These are phyloP conservation scores for Cyclocybe aegerita DNA, from an alignment of 768 basidiomycete species.

Conservation along the genomic window DNA sequence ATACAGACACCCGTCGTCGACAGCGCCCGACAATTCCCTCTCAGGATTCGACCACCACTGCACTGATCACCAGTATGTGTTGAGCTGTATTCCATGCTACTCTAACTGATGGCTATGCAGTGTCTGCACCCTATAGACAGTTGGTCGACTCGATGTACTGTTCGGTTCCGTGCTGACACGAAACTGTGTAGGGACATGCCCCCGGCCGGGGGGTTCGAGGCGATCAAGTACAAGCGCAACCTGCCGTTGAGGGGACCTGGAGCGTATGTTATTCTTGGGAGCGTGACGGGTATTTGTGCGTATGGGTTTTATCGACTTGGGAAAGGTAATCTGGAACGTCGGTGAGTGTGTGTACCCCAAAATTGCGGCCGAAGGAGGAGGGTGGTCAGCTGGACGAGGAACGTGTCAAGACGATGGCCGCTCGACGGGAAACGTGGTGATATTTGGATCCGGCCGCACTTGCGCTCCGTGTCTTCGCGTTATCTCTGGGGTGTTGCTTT, in stretches of 20 bases:
- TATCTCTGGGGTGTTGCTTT: constrained; percentile 46
- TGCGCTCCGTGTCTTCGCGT: constrained; percentile 22
- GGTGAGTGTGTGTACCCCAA: constrained; percentile 52
- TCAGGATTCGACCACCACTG: not conserved
- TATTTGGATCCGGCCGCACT: constrained; percentile 61
- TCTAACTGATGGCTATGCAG: constrained; percentile 27
- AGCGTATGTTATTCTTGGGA: constrained; percentile 80
- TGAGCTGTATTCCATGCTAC: not conserved
- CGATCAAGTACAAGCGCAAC: constrained; percentile 94
- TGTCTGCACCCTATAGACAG: constrained; percentile 67
- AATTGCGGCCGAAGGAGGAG: constrained; percentile 7
- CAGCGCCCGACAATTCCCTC: not conserved
- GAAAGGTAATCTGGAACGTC: constrained; percentile 87
- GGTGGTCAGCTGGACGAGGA: constrained; percentile 61
- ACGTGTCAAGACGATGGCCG: constrained; percentile 63
- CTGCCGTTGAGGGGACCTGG: constrained; percentile 87
- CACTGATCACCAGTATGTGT: constrained; percentile 9
- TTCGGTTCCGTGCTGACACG: constrained; percentile 10
- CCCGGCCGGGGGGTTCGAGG: constrained; percentile 89
- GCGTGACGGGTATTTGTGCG: constrained; percentile 81
- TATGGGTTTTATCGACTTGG: constrained; percentile 93
- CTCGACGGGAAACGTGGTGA: constrained; percentile 70
- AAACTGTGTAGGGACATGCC: constrained; percentile 81
- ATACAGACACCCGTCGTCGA: too few species aligned
- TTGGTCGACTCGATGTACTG: constrained; percentile 34